phyloP scores from a whole-genome alignment of 2,329 filamentous ascomycete species.

The Elsinoe perseae region DNA sequence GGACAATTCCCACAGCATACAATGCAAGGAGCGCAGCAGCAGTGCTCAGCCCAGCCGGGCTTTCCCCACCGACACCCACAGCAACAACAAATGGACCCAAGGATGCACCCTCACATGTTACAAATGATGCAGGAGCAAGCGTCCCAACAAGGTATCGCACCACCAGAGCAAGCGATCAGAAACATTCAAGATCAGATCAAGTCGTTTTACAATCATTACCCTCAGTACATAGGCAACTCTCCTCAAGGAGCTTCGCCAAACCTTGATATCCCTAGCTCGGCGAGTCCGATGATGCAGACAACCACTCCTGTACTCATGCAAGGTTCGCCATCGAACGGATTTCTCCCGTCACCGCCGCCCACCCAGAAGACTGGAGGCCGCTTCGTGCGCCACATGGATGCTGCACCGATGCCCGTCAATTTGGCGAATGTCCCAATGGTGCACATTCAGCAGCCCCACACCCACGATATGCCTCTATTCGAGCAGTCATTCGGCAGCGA shows the following conservation, averaged over 20 bases:
- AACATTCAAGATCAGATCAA: constrained; percentile 38
- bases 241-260: constrained; percentile 38
- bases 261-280: constrained; percentile 41
- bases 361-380: constrained; percentile 15
- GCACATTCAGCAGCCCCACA: constrained; percentile 36
- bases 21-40: constrained; percentile 86
- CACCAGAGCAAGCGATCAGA: constrained; percentile 27
- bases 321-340: constrained; percentile 16
- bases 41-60: constrained; percentile 74
- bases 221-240: constrained; percentile 23
- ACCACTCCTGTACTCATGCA: constrained; percentile 16
- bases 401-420: constrained; percentile 16
- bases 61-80: constrained; percentile 35
- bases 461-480: constrained; percentile 22
- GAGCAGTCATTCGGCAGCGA: constrained; percentile 30
- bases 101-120: constrained; percentile 28
- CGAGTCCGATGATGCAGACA: constrained; percentile 9
- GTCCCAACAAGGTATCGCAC: constrained; percentile 20
- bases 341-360: constrained; percentile 50
- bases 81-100: constrained; percentile 41
- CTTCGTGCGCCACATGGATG: constrained; percentile 8
- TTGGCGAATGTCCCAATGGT: constrained; percentile 45
- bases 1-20: constrained; percentile 64
- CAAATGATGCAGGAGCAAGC: constrained; percentile 22
- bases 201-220: constrained; percentile 36